Evolutionary conservation across 306 rosid genomes (phyloP).

Genomic region (Prunus salicina): DNA sequence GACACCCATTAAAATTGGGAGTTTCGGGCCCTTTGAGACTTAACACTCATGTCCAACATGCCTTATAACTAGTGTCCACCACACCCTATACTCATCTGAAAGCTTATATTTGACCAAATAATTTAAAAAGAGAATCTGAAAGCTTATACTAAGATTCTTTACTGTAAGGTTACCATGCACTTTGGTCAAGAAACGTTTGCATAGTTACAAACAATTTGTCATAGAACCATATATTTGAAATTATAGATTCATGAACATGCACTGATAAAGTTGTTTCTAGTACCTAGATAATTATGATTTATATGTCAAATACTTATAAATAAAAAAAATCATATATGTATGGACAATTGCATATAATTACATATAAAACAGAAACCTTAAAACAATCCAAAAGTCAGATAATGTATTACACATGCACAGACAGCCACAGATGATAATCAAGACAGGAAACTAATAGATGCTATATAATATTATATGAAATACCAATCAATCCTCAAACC

Average conservation of each 20-base stretch:
- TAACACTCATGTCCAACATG: not conserved
- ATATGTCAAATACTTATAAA: not conserved
- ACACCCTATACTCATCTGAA: not conserved
- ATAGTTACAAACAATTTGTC: not conserved
- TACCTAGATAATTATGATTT: not conserved
- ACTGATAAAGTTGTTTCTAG: not conserved
- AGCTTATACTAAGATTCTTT: not conserved
- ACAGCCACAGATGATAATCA: not conserved
- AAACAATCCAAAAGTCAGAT: not conserved
- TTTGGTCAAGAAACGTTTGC: not conserved
- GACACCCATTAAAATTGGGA: not conserved
- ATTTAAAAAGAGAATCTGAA: too few species aligned
- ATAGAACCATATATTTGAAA: not conserved
- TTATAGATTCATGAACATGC: not conserved
- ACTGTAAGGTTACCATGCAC: not conserved
- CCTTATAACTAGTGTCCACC: not conserved
- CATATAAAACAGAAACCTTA: too few species aligned
- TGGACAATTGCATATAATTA: not conserved
- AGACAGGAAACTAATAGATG: not conserved
- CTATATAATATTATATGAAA: not conserved
- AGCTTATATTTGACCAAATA: not conserved
- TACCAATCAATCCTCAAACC: slow-evolving; percentile 1
- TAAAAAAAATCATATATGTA: not conserved
- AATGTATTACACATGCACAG: not conserved
- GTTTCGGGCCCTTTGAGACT: not conserved